Percentiles rank a stretch among this genome's conserved stretches.
These are phyloP conservation scores for Penicillium odoratum DNA, from an alignment of 495 filamentous ascomycete species.

Conservation along the genomic window DNA sequence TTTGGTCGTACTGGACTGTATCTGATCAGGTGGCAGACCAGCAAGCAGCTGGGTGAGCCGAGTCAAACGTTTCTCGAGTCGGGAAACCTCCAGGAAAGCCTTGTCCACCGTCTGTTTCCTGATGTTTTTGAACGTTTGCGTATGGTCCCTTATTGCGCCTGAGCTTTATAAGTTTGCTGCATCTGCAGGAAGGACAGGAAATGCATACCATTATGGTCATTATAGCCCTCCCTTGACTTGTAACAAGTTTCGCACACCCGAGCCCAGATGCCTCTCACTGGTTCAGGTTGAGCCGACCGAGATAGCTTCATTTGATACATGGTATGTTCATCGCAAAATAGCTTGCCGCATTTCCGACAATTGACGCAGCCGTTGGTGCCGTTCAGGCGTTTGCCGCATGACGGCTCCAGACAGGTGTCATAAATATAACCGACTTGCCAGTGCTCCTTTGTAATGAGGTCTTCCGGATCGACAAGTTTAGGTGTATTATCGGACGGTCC, in stretches of 20 bases:
- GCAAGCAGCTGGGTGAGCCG: slow-evolving; percentile 84
- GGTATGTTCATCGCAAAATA: slow-evolving; percentile 97
- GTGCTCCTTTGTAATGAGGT: slow-evolving; percentile 81
- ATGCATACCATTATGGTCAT: slow-evolving; percentile 69
- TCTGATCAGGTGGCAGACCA: slow-evolving; percentile 63
- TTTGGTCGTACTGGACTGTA: slow-evolving; percentile 45
- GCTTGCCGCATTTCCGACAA: slow-evolving; percentile 84
- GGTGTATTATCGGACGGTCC: slow-evolving; percentile 31
- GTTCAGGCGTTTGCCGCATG: slow-evolving; percentile 77
- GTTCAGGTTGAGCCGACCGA: slow-evolving; percentile 85
- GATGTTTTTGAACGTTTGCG: slow-evolving; percentile 61
- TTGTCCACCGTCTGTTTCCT: slow-evolving; percentile 80
- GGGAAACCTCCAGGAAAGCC: slow-evolving; percentile 77
- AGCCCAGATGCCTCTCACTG: slow-evolving; percentile 89
- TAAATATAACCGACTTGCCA: slow-evolving; percentile 77
- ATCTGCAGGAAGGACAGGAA: background rate
- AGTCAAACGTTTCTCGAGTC: slow-evolving; percentile 87
- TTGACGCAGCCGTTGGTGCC: slow-evolving; percentile 82
- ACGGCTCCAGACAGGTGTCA: slow-evolving; percentile 83
- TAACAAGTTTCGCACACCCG: slow-evolving; percentile 97
- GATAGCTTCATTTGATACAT: slow-evolving; percentile 99
- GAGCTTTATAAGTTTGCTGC: slow-evolving; percentile 16
- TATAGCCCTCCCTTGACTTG: slow-evolving; percentile 93
- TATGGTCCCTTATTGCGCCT: slow-evolving; percentile 68
- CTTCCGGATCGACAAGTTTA: slow-evolving; percentile 70